Base-by-base conservation (phyloP, 177 flowering plant genomes). In the Vitis hybrid region DNA sequence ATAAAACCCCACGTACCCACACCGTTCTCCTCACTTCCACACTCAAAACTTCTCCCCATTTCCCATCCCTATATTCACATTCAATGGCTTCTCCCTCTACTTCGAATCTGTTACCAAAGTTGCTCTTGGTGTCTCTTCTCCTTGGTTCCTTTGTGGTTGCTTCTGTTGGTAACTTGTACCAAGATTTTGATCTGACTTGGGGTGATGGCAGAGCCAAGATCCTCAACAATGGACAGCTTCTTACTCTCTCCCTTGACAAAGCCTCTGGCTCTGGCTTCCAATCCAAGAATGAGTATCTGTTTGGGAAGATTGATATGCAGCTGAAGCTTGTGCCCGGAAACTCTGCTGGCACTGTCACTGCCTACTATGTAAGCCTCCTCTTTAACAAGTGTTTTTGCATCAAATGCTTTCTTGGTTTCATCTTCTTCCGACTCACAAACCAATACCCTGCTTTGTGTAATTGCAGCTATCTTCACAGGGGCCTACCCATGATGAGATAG, bases 311-410 rank as follows among this genome's bases (percentile, higher is more conserved):
- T n/a, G 79, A 81, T 19, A 80, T 83, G 81, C 78, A 81, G 60
- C 76, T 83, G 65, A 85, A 85, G 73, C 83, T 85, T 40, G 78
- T 83, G 6, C 82, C 85, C 19, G 84, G 86, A 1, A 77, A 86
- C 70, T 80, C 89, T 21, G 89, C 87, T 2, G 89, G 87, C 71
- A 86, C 86, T 21, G 80, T 82, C 71, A 79, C 82, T 13, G 50
- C 82, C 15, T 75, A 71, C 52, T 81, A 75, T 69, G 83, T 78
- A 67, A 48, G 79, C 40, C 17, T 18, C 21, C 15, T 40, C 23
- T 5, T 34, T 7, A 34, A 0, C 15, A 0, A n/a, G 21, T 21
- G 21, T 21, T 1, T 21, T 40, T 62, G 17, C 52, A 6, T 34
- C n/a, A 14, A 18, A 8, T 23, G 9, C 10, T 10, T 26, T 11